Evolutionary conservation across 768 basidiomycete species (phyloP), one percentile per base, ranked within the genome.

Genomic region (Termitomyces sp.): DNA sequence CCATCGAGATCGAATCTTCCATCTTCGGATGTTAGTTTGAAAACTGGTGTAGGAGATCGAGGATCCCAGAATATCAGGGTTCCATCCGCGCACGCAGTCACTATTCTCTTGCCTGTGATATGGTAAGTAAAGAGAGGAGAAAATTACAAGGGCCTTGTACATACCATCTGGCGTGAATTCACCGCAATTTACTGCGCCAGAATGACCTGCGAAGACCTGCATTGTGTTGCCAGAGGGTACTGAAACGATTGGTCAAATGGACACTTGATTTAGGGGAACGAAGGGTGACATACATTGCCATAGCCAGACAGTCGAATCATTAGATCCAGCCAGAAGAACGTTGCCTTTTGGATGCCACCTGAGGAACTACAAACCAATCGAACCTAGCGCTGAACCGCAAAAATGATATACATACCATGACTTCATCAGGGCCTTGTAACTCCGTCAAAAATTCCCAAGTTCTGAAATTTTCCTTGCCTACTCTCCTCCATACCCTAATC

Each of bases 401-500:
- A 55, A 61, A 44, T 17, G 32, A 11, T 7, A 48, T 19, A 74
- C 85, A 59, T 66, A 96, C 96, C 80, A 88, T 89, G 61, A 98
- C 88, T 76, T 99, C 97, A 72, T 97, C 94, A 8, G 93, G 91
- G 2, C 96, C 96, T 63, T 94, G 88, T 35, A 99, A 74, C 66
- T 90, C 90, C 5, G 91, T 94, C 70, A 97, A 74, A 69, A 98
- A 96, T 70, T 98, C 95, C 97, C 97, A 99, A 52, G 74, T 81
- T 59, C 76, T 81, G 73, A 85, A 89, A 58, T 86, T 73, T 44
- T 86, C 84, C 61, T 76, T 87, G 5, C 85, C 88, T 14, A 93
- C 88, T 64, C 93, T 78, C 66, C 88, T 76, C 97, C 97, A 99
- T 59, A 99, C 75, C 59, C 95, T 79, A 39, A 98, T 87, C 68